Evolutionary conservation across 2,329 filamentous ascomycete genomes (phyloP).

Genomic region (Cryoendolithus antarcticus): DNA sequence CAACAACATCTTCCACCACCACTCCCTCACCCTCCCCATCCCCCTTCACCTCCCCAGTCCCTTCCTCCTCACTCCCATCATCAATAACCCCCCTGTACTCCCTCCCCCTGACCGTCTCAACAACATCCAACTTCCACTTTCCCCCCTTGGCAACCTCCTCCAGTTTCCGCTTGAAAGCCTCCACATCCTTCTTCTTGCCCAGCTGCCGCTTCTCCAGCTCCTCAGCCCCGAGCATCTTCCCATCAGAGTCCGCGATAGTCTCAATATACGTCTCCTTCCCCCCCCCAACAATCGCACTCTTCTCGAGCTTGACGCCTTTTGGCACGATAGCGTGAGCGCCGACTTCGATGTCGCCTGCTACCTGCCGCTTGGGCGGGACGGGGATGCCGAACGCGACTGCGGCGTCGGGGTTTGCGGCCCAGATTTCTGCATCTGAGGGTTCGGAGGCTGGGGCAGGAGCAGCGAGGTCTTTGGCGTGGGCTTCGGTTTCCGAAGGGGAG

Average conservation of each 20-base stretch:
- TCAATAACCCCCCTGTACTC: conserved; percentile 62
- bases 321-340: conserved; percentile 44
- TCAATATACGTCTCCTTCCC: conserved; percentile 43
- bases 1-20: neutral
- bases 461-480: conserved; percentile 14
- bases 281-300: conserved; percentile 34
- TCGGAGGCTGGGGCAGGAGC: conserved; percentile 8
- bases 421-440: conserved; percentile 11
- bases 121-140: conserved; percentile 69
- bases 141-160: conserved; percentile 56
- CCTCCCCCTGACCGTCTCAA: conserved; percentile 53
- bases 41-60: conserved; percentile 5
- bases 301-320: conserved; percentile 45
- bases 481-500: conserved; percentile 36
- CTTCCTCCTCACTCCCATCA: conserved; percentile 40
- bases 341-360: conserved; percentile 47
- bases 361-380: neutral
- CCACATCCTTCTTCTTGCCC: conserved; percentile 52
- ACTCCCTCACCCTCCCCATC: conserved; percentile 43
- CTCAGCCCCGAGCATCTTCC: conserved; percentile 25
- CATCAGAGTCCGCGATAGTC: conserved; percentile 45
- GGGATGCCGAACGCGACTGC: conserved; percentile 17
- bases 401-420: conserved; percentile 16
- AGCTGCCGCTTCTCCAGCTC: conserved; percentile 41
- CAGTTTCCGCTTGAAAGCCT: conserved; percentile 56